Conservation (phyloP, 768 basidiomycete species). For the Termitomyces sp. region DNA sequence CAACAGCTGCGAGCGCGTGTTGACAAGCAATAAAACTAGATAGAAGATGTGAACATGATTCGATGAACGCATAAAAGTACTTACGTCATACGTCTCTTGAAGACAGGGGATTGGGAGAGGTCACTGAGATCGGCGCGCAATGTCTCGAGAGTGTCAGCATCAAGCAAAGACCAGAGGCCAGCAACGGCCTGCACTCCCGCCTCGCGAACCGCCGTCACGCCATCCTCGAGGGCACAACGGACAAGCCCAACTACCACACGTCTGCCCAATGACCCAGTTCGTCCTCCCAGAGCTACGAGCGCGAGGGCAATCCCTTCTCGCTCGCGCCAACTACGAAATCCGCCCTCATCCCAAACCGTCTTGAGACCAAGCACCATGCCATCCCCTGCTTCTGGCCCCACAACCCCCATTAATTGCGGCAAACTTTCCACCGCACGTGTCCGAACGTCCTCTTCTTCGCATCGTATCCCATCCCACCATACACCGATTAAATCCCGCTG, state of each 20-base stretch:
- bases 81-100: constrained; percentile 70
- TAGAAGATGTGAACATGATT: constrained; percentile 8
- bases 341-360: constrained; percentile 50
- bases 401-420: constrained; percentile 46
- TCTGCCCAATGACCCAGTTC: constrained; percentile 34
- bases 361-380: constrained; percentile 41
- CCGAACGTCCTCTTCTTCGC: constrained; percentile 66
- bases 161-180: not conserved
- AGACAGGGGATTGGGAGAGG: constrained; percentile 41
- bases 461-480: constrained; percentile 57
- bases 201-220: constrained; percentile 82
- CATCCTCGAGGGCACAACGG: constrained; percentile 62
- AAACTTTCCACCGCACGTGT: constrained; percentile 67
- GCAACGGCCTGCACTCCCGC: constrained; percentile 57
- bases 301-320: constrained; percentile 62
- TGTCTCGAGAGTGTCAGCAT: constrained; percentile 22
- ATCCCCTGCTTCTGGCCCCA: constrained; percentile 44
- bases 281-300: constrained; percentile 42
- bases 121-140: constrained; percentile 36
- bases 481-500: constrained; percentile 63
- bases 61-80: constrained; percentile 20
- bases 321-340: constrained; percentile 72
- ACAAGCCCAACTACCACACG: constrained; percentile 51
- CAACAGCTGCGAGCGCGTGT: constrained; percentile 47
- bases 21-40: constrained; percentile 71